These are phyloP conservation scores for Solanum chacoense DNA, from an alignment of 305 asterid species.

Conservation along the genomic window DNA sequence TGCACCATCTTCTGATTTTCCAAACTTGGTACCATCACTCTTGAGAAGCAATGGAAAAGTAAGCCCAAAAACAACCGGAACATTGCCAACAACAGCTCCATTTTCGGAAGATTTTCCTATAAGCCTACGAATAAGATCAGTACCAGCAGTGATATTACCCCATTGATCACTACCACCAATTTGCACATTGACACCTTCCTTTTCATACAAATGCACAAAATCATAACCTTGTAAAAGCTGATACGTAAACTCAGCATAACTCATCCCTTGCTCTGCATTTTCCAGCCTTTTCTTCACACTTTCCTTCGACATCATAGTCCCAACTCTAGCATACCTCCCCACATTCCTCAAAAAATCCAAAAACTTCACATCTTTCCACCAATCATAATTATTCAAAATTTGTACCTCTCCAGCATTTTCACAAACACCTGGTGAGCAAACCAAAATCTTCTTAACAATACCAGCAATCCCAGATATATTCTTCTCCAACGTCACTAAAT, in stretches of 20 bases:
- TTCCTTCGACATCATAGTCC: conserved; percentile 81
- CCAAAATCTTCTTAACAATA: conserved; percentile 35
- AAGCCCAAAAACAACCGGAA: conserved; percentile 15
- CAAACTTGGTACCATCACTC: conserved; percentile 85
- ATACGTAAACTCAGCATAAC: conserved; percentile 79
- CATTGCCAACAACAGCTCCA: background rate
- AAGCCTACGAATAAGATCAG: conserved; percentile 62
- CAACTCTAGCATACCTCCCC: conserved; percentile 67
- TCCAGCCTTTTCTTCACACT: conserved; percentile 69
- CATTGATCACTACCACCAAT: conserved; percentile 93
- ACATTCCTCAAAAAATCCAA: conserved; percentile 64
- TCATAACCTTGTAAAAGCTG: conserved; percentile 83
- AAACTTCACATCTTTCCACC: conserved; percentile 83
- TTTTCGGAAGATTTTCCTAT: background rate
- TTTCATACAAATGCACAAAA: conserved; percentile 47
- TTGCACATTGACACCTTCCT: conserved; percentile 64
- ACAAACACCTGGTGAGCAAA: conserved; percentile 17
- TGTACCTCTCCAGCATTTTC: conserved; percentile 9
- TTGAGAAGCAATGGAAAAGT: conserved; percentile 82
- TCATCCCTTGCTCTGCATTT: conserved; percentile 71
- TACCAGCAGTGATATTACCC: conserved; percentile 92
- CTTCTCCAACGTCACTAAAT: conserved; percentile 25
- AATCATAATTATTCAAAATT: conserved; percentile 63
- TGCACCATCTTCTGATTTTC: conserved; percentile 90
- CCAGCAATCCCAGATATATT: conserved; percentile 43